Evolutionary conservation across 75 land plant genomes (phyloP).

Genomic region (Cunninghamia lanceolata): DNA sequence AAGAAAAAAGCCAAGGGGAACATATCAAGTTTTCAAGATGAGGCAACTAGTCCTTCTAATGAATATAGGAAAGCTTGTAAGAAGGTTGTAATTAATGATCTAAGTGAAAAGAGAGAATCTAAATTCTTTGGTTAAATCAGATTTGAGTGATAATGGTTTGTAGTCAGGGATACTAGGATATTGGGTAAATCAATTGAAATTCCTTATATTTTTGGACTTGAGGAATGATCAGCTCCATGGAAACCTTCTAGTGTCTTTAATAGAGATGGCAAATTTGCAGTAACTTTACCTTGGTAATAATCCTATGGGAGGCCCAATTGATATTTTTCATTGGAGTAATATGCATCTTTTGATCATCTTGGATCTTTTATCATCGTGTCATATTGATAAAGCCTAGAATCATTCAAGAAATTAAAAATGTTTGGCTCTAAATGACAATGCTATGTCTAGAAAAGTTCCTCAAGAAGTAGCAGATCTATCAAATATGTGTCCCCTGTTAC

Average conservation of each 20-base stretch:
- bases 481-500: constrained; percentile 31
- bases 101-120: not conserved
- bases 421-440: constrained; percentile 10
- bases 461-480: constrained; percentile 11
- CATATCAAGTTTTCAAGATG: not conserved
- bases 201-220: constrained; percentile 6
- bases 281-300: too few species aligned
- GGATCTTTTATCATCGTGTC: not conserved
- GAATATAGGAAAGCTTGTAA: not conserved
- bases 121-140: constrained; percentile 4
- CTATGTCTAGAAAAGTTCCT: constrained; percentile 1
- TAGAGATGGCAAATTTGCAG: constrained; percentile 15
- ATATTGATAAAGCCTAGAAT: not conserved
- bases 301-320: constrained; percentile 18
- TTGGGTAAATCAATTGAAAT: constrained; percentile 8
- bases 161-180: not conserved
- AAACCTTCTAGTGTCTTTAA: not conserved
- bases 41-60: not conserved
- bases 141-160: constrained; percentile 4
- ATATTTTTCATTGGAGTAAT: constrained; percentile 6
- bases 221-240: constrained; percentile 8
- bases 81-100: not conserved
- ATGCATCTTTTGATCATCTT: not conserved
- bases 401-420: not conserved
- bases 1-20: constrained; percentile 15